These are phyloP conservation scores for Pochonia chlamydosporia DNA, from an alignment of 2,329 filamentous ascomycete genomes.

Conservation along the genomic window DNA sequence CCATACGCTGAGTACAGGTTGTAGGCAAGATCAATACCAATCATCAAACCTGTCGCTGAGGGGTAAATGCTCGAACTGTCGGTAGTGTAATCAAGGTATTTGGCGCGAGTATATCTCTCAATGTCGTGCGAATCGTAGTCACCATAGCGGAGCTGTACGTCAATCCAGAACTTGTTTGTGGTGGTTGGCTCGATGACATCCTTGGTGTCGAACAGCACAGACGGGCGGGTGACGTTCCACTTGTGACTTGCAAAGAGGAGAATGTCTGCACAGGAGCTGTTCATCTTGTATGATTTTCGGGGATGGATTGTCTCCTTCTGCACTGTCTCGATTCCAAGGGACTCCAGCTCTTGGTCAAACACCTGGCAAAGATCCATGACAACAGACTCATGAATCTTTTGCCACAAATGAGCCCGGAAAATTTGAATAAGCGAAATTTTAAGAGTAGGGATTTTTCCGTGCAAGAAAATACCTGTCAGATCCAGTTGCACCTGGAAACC, in stretches of 20 bases:
- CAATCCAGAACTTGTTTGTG: slow-evolving; percentile 99
- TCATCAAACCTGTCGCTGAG: slow-evolving; percentile 93
- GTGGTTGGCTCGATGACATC: slow-evolving; percentile 89
- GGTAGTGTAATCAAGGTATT: slow-evolving; percentile 97
- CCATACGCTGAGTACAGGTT: slow-evolving; percentile 98
- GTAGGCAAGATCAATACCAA: slow-evolving; percentile 95
- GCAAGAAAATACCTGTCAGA: slow-evolving; percentile 96
- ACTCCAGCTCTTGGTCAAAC: slow-evolving; percentile 94
- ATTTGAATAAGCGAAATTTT: slow-evolving; percentile 99
- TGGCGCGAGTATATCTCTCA: slow-evolving; percentile 92
- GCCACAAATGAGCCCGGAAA: slow-evolving; percentile 99
- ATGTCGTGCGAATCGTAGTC: slow-evolving; percentile 99
- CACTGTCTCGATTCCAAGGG: slow-evolving; percentile 91
- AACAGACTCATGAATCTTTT: slow-evolving; percentile 98
- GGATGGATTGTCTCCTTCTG: slow-evolving; percentile 99
- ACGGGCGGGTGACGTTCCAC: slow-evolving; percentile 95
- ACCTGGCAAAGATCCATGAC: slow-evolving; percentile 99
- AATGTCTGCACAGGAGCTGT: slow-evolving; percentile 97
- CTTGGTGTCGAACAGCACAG: slow-evolving; percentile 91
- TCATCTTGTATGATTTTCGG: slow-evolving; percentile 99
- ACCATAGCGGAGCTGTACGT: slow-evolving; percentile 92
- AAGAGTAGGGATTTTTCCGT: slow-evolving; percentile 95
- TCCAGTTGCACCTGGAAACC: slow-evolving; percentile 99
- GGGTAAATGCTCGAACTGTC: slow-evolving; percentile 99
- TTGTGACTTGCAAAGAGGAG: slow-evolving; percentile 96